A percentile compares a stretch with the other conserved stretches of the same genome.
These are phyloP conservation scores for Xylaria sp. DNA, from an alignment of 2,329 filamentous ascomycete species.

Conservation along the genomic window DNA sequence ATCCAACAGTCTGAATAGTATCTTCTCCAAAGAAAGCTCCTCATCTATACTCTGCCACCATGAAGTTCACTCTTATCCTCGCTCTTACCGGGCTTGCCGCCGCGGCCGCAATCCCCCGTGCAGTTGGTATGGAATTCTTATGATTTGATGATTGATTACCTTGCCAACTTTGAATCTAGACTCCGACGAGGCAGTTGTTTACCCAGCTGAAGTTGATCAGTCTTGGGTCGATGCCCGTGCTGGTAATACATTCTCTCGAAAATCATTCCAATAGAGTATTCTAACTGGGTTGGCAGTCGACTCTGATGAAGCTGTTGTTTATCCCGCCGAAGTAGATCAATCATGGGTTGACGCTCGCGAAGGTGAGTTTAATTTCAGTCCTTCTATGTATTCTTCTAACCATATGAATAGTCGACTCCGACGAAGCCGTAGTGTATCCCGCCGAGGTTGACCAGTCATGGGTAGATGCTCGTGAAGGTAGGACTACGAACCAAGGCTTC, in stretches of 20 bases:
- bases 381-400: background rate
- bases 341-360: conserved; percentile 7
- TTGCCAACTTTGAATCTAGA: conserved; percentile 1
- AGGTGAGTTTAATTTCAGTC: background rate
- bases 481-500: background rate
- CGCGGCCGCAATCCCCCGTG: background rate
- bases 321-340: conserved; percentile 4
- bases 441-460: conserved; percentile 7
- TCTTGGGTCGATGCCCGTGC: conserved; percentile 7
- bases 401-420: conserved; percentile 4
- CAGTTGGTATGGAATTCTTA: background rate
- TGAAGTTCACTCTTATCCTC: conserved; percentile 6
- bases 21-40: background rate
- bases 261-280: background rate
- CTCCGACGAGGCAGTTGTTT: conserved; percentile 12
- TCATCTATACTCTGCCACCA: background rate
- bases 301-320: conserved; percentile 6
- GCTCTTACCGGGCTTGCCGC: background rate
- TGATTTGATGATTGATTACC: background rate
- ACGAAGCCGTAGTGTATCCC: conserved; percentile 11
- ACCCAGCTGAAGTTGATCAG: conserved; percentile 7
- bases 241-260: background rate
- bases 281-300: background rate
- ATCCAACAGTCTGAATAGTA: background rate
- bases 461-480: background rate